Percentiles rank a stretch among this genome's conserved stretches.
These are phyloP conservation scores for Xylaria sp. DNA, from an alignment of 2,329 filamentous ascomycete species.

Conservation along the genomic window DNA sequence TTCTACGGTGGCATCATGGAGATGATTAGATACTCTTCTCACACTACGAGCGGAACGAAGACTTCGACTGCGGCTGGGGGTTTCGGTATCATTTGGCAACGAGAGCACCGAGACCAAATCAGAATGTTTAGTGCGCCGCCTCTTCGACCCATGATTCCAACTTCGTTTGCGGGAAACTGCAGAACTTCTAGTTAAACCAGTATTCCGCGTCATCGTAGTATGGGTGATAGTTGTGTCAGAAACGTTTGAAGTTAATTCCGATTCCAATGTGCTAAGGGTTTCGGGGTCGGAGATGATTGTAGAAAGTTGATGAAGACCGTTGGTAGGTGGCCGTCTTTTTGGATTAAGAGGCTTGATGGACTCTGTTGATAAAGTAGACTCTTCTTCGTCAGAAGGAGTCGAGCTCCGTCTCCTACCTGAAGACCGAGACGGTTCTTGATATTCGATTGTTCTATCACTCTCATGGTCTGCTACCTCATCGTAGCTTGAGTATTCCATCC, in stretches of 20 bases:
- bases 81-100: constrained; percentile 67
- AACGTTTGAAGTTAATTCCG: constrained; percentile 62
- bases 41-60: constrained; percentile 82
- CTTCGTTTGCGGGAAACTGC: constrained; percentile 58
- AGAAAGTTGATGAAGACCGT: constrained; percentile 65
- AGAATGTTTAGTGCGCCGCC: constrained; percentile 88
- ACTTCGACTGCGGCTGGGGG: constrained; percentile 72
- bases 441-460: constrained; percentile 46
- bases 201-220: constrained; percentile 64
- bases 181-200: constrained; percentile 60
- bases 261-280: constrained; percentile 57
- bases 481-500: constrained; percentile 61
- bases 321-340: constrained; percentile 62
- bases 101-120: constrained; percentile 95
- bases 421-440: constrained; percentile 48
- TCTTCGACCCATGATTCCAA: constrained; percentile 69
- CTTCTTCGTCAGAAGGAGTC: constrained; percentile 50
- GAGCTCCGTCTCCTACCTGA: constrained; percentile 50
- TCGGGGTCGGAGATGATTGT: constrained; percentile 66
- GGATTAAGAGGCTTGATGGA: constrained; percentile 41
- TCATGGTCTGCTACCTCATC: constrained; percentile 54
- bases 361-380: constrained; percentile 49
- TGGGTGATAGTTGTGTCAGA: constrained; percentile 66
- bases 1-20: constrained; percentile 74
- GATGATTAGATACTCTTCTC: constrained; percentile 74